Conservation (phyloP, 345 rosid species). For the Melaleuca quinquenervia region DNA sequence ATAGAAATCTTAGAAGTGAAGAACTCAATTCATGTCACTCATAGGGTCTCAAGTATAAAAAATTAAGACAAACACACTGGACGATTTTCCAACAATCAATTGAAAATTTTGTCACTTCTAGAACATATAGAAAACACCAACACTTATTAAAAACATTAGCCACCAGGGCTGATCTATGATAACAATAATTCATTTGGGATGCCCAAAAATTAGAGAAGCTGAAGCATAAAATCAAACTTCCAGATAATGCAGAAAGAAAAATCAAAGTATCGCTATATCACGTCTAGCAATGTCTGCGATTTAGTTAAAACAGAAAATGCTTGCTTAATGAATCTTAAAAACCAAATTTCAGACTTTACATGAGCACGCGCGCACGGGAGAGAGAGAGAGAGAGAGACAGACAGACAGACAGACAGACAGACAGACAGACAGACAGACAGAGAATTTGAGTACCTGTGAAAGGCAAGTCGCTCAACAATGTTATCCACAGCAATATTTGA, state of each 20-base stretch:
- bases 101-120: background rate
- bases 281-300: background rate
- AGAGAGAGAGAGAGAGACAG: background rate
- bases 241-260: background rate
- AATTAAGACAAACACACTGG: background rate
- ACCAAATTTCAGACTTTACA: background rate
- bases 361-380: background rate
- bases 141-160: background rate
- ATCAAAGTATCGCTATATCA: background rate
- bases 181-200: background rate
- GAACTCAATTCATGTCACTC: background rate
- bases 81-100: background rate
- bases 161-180: background rate
- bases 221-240: background rate
- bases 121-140: background rate
- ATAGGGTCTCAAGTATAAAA: background rate
- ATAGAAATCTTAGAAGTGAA: background rate
- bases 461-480: slow-evolving; percentile 89
- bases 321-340: background rate
- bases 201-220: background rate
- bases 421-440: background rate
- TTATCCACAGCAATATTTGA: slow-evolving; percentile 98
- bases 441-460: slow-evolving; percentile 50
- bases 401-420: background rate
- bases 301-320: background rate